These are phyloP conservation scores for Geranomyces michiganensis DNA, from an alignment of 192 early-diverging fungal species.

Conservation along the genomic window DNA sequence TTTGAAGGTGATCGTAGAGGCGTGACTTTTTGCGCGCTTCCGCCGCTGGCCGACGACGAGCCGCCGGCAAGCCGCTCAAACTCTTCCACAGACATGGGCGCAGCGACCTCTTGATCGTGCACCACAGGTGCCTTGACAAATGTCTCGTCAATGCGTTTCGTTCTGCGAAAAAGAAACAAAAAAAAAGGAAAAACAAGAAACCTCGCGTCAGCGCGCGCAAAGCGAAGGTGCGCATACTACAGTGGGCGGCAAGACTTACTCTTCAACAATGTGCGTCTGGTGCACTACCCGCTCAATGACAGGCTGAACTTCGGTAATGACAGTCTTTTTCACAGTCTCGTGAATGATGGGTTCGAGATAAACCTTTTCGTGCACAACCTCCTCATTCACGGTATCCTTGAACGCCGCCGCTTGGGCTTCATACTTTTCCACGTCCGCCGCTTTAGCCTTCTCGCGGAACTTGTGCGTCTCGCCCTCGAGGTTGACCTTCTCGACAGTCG, in stretches of 20 bases:
- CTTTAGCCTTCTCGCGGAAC: constrained; percentile 31
- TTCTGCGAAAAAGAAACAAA: constrained; percentile 16
- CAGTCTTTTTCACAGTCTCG: constrained; percentile 28
- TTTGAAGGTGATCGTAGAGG: background rate
- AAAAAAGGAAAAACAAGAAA: background rate
- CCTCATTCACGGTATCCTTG: constrained; percentile 21
- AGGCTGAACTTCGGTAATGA: constrained; percentile 39
- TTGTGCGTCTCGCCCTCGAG: constrained; percentile 27
- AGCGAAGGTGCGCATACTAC: no score
- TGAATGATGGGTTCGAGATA: constrained; percentile 38
- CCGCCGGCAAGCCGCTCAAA: constrained; percentile 9
- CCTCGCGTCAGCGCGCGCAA: no score
- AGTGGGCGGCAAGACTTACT: constrained; percentile 22
- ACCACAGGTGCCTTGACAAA: constrained; percentile 36
- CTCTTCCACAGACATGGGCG: constrained; percentile 31
- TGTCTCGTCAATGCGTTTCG: constrained; percentile 34
- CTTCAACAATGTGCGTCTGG: constrained; percentile 34
- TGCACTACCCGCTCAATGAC: constrained; percentile 37
- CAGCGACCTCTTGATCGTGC: constrained; percentile 32
- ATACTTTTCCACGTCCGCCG: constrained; percentile 22
- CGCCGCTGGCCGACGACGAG: background rate
- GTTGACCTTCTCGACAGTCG: constrained; percentile 25
- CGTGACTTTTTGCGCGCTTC: background rate
- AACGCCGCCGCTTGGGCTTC: constrained; percentile 30
- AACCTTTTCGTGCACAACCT: constrained; percentile 35